phyloP scores from a whole-genome alignment of 2,329 filamentous ascomycete genomes.

The Emericellopsis atlantica region DNA sequence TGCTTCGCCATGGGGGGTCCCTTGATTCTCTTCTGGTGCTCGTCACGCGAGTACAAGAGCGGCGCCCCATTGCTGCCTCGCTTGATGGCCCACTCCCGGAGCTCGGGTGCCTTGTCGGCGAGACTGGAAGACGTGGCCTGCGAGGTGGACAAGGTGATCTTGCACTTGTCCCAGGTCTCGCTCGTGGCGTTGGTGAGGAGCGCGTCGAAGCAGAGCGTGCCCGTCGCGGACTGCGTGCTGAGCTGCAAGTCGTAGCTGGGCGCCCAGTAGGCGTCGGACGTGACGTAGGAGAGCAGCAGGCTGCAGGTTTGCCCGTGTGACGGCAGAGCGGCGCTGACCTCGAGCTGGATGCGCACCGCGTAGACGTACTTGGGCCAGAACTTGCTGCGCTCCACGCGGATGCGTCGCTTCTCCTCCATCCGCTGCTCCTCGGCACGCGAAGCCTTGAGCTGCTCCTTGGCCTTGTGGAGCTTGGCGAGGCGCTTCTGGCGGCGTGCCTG shows the following conservation, averaged over 20 bases:
- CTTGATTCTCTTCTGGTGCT: slow-evolving; percentile 13
- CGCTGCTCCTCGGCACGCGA: slow-evolving; percentile 21
- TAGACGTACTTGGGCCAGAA: slow-evolving; percentile 40
- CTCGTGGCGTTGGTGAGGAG: slow-evolving; percentile 49
- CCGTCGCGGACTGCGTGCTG: slow-evolving; percentile 40
- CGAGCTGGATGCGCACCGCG: slow-evolving; percentile 36
- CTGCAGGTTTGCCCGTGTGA: slow-evolving; percentile 18
- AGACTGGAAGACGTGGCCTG: slow-evolving; percentile 45
- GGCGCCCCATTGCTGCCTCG: slow-evolving; percentile 23
- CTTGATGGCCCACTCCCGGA: slow-evolving; percentile 44
- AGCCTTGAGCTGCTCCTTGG: slow-evolving; percentile 20
- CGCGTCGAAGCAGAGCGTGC: slow-evolving; percentile 46
- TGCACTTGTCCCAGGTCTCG: slow-evolving; percentile 50
- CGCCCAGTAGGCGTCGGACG: slow-evolving; percentile 42
- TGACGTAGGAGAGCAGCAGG: slow-evolving; percentile 46
- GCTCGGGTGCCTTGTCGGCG: slow-evolving; percentile 38
- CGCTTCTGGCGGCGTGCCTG: slow-evolving; percentile 15
- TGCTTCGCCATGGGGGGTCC: neutral
- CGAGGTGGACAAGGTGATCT: slow-evolving; percentile 49
- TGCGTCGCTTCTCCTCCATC: slow-evolving; percentile 26
- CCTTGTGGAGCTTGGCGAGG: slow-evolving; percentile 21
- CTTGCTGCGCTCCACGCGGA: slow-evolving; percentile 26
- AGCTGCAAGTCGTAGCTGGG: slow-evolving; percentile 51
- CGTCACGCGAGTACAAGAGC: slow-evolving; percentile 20
- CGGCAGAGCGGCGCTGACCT: slow-evolving; percentile 21